Percentiles rank a stretch among this genome's conserved stretches.
These are phyloP conservation scores for Euphorbia tirucalli DNA, from an alignment of 345 rosid genomes.

Conservation along the genomic window DNA sequence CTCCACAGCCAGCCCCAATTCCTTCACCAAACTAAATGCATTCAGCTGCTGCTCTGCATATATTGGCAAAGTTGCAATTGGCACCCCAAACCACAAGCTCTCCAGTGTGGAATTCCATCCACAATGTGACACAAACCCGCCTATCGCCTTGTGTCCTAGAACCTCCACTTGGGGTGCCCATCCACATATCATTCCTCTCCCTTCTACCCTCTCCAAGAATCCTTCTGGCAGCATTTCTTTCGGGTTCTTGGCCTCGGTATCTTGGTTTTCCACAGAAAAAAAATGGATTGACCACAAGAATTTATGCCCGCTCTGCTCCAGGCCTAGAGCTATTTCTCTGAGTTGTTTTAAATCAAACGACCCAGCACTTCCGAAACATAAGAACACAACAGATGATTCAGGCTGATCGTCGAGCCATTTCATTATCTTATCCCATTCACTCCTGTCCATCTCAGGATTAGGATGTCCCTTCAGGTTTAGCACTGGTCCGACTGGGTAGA, in stretches of 20 bases:
- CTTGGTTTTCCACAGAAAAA: too few relatives aligned
- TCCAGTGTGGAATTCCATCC: constrained; percentile 34
- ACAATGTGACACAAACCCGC: constrained; percentile 28
- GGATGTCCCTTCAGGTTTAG: constrained; percentile 7
- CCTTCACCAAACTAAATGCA: constrained; percentile 24
- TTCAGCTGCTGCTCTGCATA: constrained; percentile 34
- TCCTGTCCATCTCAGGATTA: background rate
- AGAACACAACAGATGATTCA: constrained; percentile 17
- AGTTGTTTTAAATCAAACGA: constrained; percentile 13
- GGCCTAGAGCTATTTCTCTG: constrained; percentile 23
- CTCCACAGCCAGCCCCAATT: constrained; percentile 24
- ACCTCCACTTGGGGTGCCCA: constrained; percentile 26
- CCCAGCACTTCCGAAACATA: constrained; percentile 31
- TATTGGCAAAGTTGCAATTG: constrained; percentile 17
- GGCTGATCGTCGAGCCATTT: constrained; percentile 18
- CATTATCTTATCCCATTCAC: background rate
- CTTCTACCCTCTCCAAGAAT: constrained; percentile 18
- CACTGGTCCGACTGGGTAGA: constrained; percentile 10
- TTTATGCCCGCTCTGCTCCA: constrained; percentile 20
- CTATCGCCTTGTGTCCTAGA: constrained; percentile 20
- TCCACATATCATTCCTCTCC: constrained; percentile 20
- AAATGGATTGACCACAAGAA: constrained; percentile 31
- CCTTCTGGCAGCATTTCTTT: constrained; percentile 21
- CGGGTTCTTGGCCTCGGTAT: background rate
- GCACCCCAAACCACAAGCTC: constrained; percentile 27